Evolutionary conservation across 164 flowering plant genomes (phyloP).

Genomic region (Umbilicus rupestris): DNA sequence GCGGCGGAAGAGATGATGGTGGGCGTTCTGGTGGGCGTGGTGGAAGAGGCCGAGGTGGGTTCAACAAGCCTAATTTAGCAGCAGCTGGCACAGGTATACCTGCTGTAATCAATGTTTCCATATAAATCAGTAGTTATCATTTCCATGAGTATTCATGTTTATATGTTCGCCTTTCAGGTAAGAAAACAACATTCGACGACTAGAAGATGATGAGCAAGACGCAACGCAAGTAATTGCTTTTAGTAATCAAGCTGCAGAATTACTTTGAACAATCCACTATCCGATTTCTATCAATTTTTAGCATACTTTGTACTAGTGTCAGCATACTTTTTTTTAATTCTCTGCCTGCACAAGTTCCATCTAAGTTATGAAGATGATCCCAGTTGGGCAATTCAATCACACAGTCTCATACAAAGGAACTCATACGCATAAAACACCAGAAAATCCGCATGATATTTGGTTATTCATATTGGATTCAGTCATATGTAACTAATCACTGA

Average conservation of each 20-base stretch:
- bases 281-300: too few species aligned
- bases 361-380: too few species aligned
- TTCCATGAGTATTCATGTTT: too few species aligned
- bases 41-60: conserved; percentile 42
- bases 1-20: conserved; percentile 26
- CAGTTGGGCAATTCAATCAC: too few species aligned
- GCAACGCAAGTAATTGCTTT: too few species aligned
- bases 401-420: too few species aligned
- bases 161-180: not conserved
- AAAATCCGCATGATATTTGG: too few species aligned
- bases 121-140: not conserved
- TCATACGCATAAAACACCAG: too few species aligned
- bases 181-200: conserved; percentile 3
- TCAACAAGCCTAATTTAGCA: conserved; percentile 29
- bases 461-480: not conserved
- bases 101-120: not conserved
- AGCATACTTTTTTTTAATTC: too few species aligned
- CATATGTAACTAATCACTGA: conserved; percentile 49
- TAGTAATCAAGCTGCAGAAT: not conserved
- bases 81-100: conserved; percentile 31
- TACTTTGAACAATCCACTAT: not conserved
- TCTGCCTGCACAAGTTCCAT: too few species aligned
- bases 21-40: conserved; percentile 28
- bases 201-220: not conserved
- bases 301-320: too few species aligned